Percentiles rank a stretch among this genome's conserved stretches.
Conservation (phyloP, 192 early-diverging fungal species). For the Podila horticola region DNA sequence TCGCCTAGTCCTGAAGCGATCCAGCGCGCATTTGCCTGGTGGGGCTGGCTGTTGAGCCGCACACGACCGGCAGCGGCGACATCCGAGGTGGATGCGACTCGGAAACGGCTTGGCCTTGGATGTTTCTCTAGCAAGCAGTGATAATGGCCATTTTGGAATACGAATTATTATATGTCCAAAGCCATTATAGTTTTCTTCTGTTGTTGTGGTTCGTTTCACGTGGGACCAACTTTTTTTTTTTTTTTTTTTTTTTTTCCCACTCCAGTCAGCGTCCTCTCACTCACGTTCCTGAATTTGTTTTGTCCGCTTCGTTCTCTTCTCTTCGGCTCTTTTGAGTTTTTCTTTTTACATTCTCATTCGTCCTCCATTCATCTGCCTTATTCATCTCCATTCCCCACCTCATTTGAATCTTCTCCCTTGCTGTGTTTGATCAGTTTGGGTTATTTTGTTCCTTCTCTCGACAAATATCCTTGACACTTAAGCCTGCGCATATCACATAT, state of each 20-base stretch:
- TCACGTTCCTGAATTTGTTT: not conserved
- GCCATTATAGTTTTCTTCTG: not conserved
- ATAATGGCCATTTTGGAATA: not conserved
- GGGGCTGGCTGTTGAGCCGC: constrained; percentile 43
- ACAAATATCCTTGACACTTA: not conserved
- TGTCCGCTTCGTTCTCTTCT: not conserved
- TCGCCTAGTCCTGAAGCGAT: constrained; percentile 58
- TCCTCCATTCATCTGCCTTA: not conserved
- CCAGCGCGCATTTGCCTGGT: constrained; percentile 48
- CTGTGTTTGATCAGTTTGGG: not conserved
- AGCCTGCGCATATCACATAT: too few relatives aligned
- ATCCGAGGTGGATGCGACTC: not conserved
- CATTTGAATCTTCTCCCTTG: constrained; percentile 1
- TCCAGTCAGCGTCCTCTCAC: not conserved
- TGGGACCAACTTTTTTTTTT: not conserved
- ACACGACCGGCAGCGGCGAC: constrained; percentile 36
- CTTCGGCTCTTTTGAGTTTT: not conserved
- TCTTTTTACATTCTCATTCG: not conserved
- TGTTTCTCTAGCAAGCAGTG: constrained; percentile 17
- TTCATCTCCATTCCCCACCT: not conserved
- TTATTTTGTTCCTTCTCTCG: not conserved
- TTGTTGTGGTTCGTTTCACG: not conserved
- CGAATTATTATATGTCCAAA: too few relatives aligned
- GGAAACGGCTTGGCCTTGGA: constrained; percentile 37
- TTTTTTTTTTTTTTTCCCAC: not conserved